Evolutionary conservation across 2,329 filamentous ascomycete genomes (phyloP).

Genomic region (Pyrenophora seminiperda): DNA sequence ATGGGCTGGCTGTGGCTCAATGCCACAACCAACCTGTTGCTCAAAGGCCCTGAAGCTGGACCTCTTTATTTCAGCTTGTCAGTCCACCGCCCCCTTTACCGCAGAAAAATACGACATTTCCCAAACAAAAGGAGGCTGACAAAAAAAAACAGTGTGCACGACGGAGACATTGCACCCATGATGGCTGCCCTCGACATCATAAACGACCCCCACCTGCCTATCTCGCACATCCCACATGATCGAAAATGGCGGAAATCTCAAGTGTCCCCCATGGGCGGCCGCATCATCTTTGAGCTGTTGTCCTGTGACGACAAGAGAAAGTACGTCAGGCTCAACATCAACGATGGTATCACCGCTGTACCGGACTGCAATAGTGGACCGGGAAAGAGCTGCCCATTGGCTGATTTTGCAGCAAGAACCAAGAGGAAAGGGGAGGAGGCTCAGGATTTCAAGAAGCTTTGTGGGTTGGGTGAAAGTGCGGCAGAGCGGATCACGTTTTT

Average conservation of each 20-base stretch:
- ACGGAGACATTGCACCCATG: constrained; percentile 63
- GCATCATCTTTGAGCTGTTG: constrained; percentile 61
- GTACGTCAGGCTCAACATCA: constrained; percentile 61
- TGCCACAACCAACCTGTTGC: constrained; percentile 58
- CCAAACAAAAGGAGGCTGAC: not conserved
- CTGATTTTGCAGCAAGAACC: constrained; percentile 52
- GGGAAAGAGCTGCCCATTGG: constrained; percentile 55
- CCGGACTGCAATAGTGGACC: constrained; percentile 56
- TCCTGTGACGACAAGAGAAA: constrained; percentile 38
- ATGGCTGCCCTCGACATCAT: constrained; percentile 59
- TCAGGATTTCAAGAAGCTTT: constrained; percentile 56
- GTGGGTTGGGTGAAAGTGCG: constrained; percentile 52
- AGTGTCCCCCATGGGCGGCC: constrained; percentile 62
- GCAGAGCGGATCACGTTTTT: constrained; percentile 56
- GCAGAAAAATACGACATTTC: too few relatives aligned
- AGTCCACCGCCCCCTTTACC: too few relatives aligned
- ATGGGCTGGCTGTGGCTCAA: constrained; percentile 66
- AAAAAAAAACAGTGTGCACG: constrained; percentile 53
- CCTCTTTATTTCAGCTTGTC: constrained; percentile 63
- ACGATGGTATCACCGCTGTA: constrained; percentile 60
- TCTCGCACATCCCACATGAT: constrained; percentile 50
- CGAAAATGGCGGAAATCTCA: constrained; percentile 62
- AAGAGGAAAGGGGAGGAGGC: constrained; percentile 49
- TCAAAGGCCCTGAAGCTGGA: constrained; percentile 51
- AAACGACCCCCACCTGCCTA: constrained; percentile 53